These are phyloP conservation scores for Apiotrichum sp. DNA, from an alignment of 1,284 basidiomycete genomes.

Conservation along the genomic window DNA sequence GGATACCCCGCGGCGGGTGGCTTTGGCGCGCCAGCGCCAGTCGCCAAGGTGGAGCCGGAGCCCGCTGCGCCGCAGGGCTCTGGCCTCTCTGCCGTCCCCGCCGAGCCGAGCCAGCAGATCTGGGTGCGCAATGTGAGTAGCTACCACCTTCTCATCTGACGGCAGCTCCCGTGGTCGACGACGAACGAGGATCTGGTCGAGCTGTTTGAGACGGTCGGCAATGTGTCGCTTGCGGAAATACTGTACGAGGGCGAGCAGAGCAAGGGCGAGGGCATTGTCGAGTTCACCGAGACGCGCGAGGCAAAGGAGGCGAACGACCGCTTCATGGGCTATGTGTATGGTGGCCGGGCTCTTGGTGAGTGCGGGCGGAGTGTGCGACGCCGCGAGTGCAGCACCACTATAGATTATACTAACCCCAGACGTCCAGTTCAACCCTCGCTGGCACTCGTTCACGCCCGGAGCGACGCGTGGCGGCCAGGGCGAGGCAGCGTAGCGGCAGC, in stretches of 20 bases:
- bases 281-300: slow-evolving; percentile 80
- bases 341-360: slow-evolving; percentile 75
- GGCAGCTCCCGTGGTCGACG: slow-evolving; percentile 91
- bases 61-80: slow-evolving; percentile 17
- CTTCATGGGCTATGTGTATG: slow-evolving; percentile 86
- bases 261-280: slow-evolving; percentile 90
- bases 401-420: slow-evolving; percentile 50
- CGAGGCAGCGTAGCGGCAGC: slow-evolving; percentile 23
- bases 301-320: slow-evolving; percentile 92
- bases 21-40: slow-evolving; percentile 28
- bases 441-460: slow-evolving; percentile 78
- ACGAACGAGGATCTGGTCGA: slow-evolving; percentile 98
- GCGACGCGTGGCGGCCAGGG: slow-evolving; percentile 76
- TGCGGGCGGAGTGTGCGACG: not conserved
- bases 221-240: slow-evolving; percentile 89
- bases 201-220: slow-evolving; percentile 94
- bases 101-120: slow-evolving; percentile 90
- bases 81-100: slow-evolving; percentile 43
- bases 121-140: slow-evolving; percentile 94
- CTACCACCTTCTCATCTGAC: not conserved
- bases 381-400: too few species aligned
- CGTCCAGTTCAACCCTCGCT: slow-evolving; percentile 84
- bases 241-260: slow-evolving; percentile 82
- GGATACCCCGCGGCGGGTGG: slow-evolving; percentile 32
- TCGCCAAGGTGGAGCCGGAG: slow-evolving; percentile 7